Base-by-base conservation (phyloP, 192 early-diverging fungal species). In the Allomyces macrogynus region DNA sequence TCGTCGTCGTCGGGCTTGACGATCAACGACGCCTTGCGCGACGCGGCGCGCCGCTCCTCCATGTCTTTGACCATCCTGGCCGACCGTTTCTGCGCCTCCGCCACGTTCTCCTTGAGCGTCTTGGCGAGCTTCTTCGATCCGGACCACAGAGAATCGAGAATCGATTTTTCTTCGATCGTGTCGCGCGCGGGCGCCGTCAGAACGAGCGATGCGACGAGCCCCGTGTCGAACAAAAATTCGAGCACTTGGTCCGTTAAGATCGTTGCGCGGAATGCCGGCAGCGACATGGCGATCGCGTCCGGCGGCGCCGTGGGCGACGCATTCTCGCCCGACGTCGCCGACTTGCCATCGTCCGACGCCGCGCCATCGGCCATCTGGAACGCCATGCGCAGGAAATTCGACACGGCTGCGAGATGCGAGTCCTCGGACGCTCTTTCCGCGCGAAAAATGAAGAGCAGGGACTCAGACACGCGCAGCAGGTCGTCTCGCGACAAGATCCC, bases 401-500 rank as follows among this genome's bases (percentile, higher is more conserved):
- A 81, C 23, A 87, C 76, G 24, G 77, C 65, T 24, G 74, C 76
- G 42, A 91, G 63, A 67, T 86, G 77, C 60, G 65, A 32, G 66
- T 87, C 80, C 12, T 79, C 78, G 16, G 20, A n/a, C 20, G 12
- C 49, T 54, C 79, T 73, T 61, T 82, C 69, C 27, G 69, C 67
- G 2, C 86, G 69, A 49, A 87, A 75, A 1, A 97, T 76, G 67
- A 90, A 95, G 64, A 91, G 77, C 7, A 97, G 70, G 43, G 85
- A 84, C 74, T 95, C 92, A 1, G 88, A 87, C 63, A 95, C 75
- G 54, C 85, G 81, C 66, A 93, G 84, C 42, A 92, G 79, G 64
- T 97, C 87, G 42, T 87, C 80, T 26, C 89, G 82, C 32, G 67
- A 81, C 61, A 95, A 72, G 14, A 75, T 69, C 1, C 79, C 84